These are phyloP conservation scores for Metschnikowia shivogae DNA, from an alignment of 805 yeast genomes.

Conservation along the genomic window DNA sequence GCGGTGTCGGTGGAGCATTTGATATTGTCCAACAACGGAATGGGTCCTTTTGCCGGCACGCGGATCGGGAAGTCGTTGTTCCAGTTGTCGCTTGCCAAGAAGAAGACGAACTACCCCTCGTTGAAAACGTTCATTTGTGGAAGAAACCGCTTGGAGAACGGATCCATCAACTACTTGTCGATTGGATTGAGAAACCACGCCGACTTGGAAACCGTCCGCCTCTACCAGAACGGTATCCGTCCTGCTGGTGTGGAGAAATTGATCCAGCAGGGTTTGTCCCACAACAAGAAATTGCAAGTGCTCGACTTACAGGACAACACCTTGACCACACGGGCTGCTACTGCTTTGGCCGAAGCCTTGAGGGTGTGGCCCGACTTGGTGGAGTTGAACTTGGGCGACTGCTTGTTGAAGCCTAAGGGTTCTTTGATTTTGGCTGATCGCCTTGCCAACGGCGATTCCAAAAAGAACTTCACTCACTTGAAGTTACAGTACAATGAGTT, in stretches of 20 bases:
- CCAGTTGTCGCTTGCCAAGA: constrained; percentile 63
- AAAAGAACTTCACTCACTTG: constrained; percentile 49
- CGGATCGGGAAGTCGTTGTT: constrained; percentile 85
- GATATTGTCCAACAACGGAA: constrained; percentile 89
- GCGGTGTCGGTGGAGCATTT: constrained; percentile 82
- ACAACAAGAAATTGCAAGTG: constrained; percentile 55
- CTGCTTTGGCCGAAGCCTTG: constrained; percentile 42
- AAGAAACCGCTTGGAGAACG: constrained; percentile 94
- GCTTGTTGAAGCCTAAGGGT: constrained; percentile 79
- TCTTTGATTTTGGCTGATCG: constrained; percentile 52
- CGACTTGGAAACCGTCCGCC: constrained; percentile 64
- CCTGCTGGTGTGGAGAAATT: constrained; percentile 84
- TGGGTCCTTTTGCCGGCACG: constrained; percentile 98
- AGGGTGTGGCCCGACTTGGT: constrained; percentile 56
- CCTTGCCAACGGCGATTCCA: constrained; percentile 32
- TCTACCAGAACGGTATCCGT: constrained; percentile 96
- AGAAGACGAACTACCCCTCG: constrained; percentile 43
- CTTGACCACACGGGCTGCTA: constrained; percentile 69
- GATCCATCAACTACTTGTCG: constrained; percentile 81
- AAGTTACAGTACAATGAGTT: constrained; percentile 88
- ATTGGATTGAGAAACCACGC: constrained; percentile 79
- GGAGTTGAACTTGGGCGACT: constrained; percentile 86
- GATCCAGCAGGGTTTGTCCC: constrained; percentile 64
- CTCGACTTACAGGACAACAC: constrained; percentile 95
- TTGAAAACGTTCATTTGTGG: constrained; percentile 92